These are phyloP conservation scores for Musa itinerans DNA, from an alignment of 176 grass and related monocot species.

Conservation along the genomic window DNA sequence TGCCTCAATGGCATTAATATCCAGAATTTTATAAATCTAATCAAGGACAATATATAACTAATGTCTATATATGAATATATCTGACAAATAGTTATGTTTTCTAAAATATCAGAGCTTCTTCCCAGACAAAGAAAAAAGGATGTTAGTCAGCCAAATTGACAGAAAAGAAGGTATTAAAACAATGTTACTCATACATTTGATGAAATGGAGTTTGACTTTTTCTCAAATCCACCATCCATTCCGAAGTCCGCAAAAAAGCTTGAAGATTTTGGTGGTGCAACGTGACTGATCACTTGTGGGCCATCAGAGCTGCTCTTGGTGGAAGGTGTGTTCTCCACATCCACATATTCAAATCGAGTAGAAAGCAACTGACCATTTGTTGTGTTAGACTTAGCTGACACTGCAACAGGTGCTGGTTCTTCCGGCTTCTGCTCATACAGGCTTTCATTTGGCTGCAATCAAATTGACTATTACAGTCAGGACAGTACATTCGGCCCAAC, in stretches of 20 bases:
- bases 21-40: background rate
- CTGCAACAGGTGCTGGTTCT: constrained; percentile 49
- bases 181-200: constrained; percentile 67
- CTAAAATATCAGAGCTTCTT: background rate
- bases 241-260: constrained; percentile 94
- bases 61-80: background rate
- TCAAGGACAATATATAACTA: background rate
- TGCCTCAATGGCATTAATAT: background rate
- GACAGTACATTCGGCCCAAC: background rate
- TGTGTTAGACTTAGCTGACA: constrained; percentile 28
- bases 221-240: constrained; percentile 71
- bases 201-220: constrained; percentile 45
- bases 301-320: constrained; percentile 35
- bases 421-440: constrained; percentile 96
- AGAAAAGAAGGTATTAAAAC: background rate
- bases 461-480: constrained; percentile 2
- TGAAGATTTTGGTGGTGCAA: constrained; percentile 76
- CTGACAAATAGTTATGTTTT: background rate
- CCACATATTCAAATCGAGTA: constrained; percentile 73
- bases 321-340: constrained; percentile 37
- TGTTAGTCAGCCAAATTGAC: too few species aligned
- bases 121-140: background rate
- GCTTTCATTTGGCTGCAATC: constrained; percentile 73
- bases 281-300: constrained; percentile 49
- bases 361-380: constrained; percentile 36